These are phyloP conservation scores for Spinellus fusiger DNA, from an alignment of 192 early-diverging fungal genomes.

Conservation along the genomic window DNA sequence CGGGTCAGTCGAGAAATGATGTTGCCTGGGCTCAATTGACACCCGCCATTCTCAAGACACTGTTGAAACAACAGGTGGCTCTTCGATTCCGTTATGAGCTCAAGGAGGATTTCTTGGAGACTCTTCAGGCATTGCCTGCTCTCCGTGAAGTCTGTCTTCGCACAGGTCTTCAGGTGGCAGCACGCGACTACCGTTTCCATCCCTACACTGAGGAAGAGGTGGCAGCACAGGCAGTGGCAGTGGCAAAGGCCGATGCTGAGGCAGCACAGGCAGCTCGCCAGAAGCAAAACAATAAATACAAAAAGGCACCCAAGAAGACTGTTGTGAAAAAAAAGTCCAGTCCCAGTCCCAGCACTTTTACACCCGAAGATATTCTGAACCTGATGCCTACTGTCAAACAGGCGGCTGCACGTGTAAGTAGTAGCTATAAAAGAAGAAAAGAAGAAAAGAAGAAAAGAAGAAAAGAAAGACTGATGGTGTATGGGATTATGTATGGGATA, in stretches of 20 bases:
- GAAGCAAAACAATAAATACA: slow-evolving; percentile 1
- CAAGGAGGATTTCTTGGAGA: slow-evolving; percentile 43
- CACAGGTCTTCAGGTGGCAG: slow-evolving; percentile 80
- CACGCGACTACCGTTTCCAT: slow-evolving; percentile 67
- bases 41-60: slow-evolving; percentile 47
- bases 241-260: slow-evolving; percentile 23
- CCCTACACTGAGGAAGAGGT: slow-evolving; percentile 26
- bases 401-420: slow-evolving; percentile 41
- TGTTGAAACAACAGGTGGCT: slow-evolving; percentile 58
- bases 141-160: slow-evolving; percentile 81
- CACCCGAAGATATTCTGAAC: slow-evolving; percentile 64
- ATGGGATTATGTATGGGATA: neutral
- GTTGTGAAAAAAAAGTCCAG: slow-evolving; percentile 43
- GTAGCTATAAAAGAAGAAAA: slow-evolving; percentile 7
- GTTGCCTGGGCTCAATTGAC: slow-evolving; percentile 56
- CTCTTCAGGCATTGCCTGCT: slow-evolving; percentile 51
- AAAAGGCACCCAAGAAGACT: slow-evolving; percentile 36
- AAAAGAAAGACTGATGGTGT: neutral
- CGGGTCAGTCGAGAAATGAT: slow-evolving; percentile 24
- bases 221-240: slow-evolving; percentile 26
- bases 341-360: slow-evolving; percentile 43
- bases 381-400: slow-evolving; percentile 71
- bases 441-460: neutral
- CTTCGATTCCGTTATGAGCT: slow-evolving; percentile 74
- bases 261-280: slow-evolving; percentile 17